Conservation (phyloP, 1,284 basidiomycete genomes). For the Amylostereum chailletii region DNA sequence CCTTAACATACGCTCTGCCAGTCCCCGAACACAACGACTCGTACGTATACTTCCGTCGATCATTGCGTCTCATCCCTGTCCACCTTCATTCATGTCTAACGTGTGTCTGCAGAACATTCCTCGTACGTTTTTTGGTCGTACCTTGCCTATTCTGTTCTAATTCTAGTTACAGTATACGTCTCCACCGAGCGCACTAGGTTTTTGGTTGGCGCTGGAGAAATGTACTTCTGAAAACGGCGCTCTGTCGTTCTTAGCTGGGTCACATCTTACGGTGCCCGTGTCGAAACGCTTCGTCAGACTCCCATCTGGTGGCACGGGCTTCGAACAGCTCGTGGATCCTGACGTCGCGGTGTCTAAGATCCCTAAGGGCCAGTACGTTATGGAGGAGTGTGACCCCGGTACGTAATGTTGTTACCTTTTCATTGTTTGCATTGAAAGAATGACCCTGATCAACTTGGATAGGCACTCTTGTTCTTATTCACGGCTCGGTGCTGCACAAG, state of each 20-base stretch:
- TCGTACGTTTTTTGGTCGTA: slow-evolving; percentile 33
- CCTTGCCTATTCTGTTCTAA: neutral
- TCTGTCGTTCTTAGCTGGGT: slow-evolving; percentile 88
- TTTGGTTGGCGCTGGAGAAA: slow-evolving; percentile 92
- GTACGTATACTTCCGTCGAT: slow-evolving; percentile 36
- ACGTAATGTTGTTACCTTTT: slow-evolving; percentile 10
- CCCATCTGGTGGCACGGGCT: slow-evolving; percentile 67
- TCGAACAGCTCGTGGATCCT: slow-evolving; percentile 49
- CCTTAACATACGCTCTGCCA: slow-evolving; percentile 14
- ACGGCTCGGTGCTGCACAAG: slow-evolving; percentile 85
- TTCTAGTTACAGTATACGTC: slow-evolving; percentile 66
- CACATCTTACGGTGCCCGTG: slow-evolving; percentile 67
- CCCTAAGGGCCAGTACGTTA: slow-evolving; percentile 49
- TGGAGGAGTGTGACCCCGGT: slow-evolving; percentile 76
- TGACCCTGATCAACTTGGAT: neutral
- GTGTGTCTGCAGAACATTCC: slow-evolving; percentile 48
- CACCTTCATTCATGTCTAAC: neutral
- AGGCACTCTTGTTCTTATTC: slow-evolving; percentile 86
- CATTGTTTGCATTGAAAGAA: neutral
- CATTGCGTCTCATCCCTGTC: neutral
- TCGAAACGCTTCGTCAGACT: slow-evolving; percentile 79
- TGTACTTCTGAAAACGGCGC: slow-evolving; percentile 84
- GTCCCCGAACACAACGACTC: slow-evolving; percentile 79
- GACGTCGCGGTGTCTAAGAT: slow-evolving; percentile 31
- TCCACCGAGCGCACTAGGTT: slow-evolving; percentile 86